Base-by-base conservation (phyloP, 2,329 filamentous ascomycete species). In the Sarocladium brachiariae region DNA sequence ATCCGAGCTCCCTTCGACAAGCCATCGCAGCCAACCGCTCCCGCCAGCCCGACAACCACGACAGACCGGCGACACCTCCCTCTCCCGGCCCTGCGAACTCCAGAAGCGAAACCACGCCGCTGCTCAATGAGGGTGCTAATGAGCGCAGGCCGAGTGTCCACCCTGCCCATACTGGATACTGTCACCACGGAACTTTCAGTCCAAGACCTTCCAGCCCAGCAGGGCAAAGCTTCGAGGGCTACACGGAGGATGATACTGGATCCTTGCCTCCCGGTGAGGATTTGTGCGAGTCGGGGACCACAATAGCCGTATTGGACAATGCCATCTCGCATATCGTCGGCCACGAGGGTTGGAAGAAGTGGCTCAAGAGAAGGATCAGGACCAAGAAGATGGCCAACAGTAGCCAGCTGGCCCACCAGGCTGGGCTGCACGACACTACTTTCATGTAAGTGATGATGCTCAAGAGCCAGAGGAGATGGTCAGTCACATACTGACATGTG, bases 161-260 rank as follows among this genome's bases (percentile, higher is more conserved):
- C 46, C 58, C 60, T 27, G 67, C 65, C 4, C 73, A 77, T 56
- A 65, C 72, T 9, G 75, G 73, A 18, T 63, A 65, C 50, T 89
- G 84, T 70, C 76, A 78, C 59, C 86, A 93, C 68, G 88, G 87
- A 58, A 87, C 86, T 14, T 89, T 91, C 61, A 89, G 87, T 38
- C 84, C 87, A 1, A 72, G 81, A 33, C 77, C 85, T 1, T 70
- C 68, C 41, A 80, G 76, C 47, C 73, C 75, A 3, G 57, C 65
- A 8, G 60, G 64, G 6, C 30, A 4, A 27, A 37, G 30, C n/a
- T 30, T 37, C 19, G 46, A 35, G 6, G 46, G 46, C 7, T 30
- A 70, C 65, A 14, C 11, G 3, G 46, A 49, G 13, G 33, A 37
- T 9, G 46, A 49, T 11, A 18, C 41, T 4, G 39, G n/a, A 14